Percentiles rank a stretch among this genome's conserved stretches.
These are phyloP conservation scores for Eucalyptus urophylla DNA, from an alignment of 345 rosid genomes.

Conservation along the genomic window DNA sequence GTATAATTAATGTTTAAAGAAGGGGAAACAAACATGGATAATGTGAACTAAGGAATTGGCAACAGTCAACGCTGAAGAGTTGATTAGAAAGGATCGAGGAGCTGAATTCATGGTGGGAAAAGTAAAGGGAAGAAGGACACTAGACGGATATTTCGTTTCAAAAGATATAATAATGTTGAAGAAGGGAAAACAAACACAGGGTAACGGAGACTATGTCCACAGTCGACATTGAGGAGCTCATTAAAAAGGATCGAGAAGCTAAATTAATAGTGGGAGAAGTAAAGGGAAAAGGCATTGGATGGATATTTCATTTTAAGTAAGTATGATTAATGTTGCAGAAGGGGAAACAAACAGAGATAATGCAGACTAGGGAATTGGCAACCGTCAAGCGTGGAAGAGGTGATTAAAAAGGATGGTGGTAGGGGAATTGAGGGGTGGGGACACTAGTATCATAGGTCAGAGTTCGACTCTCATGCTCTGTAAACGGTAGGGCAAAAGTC, in stretches of 20 bases:
- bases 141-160: neutral
- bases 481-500: neutral
- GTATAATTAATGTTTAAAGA: neutral
- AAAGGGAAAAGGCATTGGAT: neutral
- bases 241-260: neutral
- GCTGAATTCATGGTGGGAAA: neutral
- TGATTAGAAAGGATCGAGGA: neutral
- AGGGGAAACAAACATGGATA: neutral
- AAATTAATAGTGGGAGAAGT: neutral
- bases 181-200: neutral
- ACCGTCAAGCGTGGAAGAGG: neutral
- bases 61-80: neutral
- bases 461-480: neutral
- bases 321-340: neutral
- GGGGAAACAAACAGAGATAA: neutral
- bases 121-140: neutral
- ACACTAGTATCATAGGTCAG: no score
- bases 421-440: neutral
- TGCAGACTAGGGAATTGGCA: neutral
- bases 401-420: neutral
- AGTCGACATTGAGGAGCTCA: neutral
- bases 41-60: neutral
- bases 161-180: neutral
- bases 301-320: neutral
- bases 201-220: neutral